Conservation (phyloP, 2,329 filamentous ascomycete species). For the Colletotrichum siamense region DNA sequence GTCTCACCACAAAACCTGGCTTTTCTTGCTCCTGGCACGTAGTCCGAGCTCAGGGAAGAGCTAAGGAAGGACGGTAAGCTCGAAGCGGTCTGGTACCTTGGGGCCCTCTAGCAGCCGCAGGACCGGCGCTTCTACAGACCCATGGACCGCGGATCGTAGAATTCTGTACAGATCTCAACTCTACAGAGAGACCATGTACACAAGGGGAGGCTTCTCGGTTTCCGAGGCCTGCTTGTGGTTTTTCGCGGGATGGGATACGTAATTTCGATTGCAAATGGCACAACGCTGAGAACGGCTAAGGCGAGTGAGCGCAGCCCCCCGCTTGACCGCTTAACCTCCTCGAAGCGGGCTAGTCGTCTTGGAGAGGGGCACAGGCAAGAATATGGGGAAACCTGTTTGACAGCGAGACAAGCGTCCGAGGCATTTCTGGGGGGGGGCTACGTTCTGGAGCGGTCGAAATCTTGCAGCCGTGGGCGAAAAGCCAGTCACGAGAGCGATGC, state of each 20-base stretch:
- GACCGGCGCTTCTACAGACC: not conserved
- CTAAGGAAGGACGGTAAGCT: not conserved
- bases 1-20: not conserved
- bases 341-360: not conserved
- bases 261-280: slow-evolving; percentile 5
- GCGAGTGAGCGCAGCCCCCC: not conserved
- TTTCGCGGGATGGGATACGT: not conserved
- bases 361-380: not conserved
- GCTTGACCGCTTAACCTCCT: not conserved
- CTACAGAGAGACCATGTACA: not conserved
- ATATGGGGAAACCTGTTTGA: slow-evolving; percentile 1
- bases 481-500: not conserved
- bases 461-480: not conserved
- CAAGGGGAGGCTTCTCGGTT: not conserved
- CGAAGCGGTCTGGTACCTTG: not conserved
- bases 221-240: not conserved
- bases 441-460: slow-evolving; percentile 11
- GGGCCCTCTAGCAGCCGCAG: not conserved
- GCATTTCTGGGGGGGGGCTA: not conserved
- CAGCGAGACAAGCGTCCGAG: not conserved
- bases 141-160: not conserved
- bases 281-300: not conserved
- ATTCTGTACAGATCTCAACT: slow-evolving; percentile 1
- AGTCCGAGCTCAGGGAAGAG: not conserved
- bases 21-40: not conserved